These are phyloP conservation scores for Calonectria pteridis DNA, from an alignment of 2,329 filamentous ascomycete genomes.

Conservation along the genomic window DNA sequence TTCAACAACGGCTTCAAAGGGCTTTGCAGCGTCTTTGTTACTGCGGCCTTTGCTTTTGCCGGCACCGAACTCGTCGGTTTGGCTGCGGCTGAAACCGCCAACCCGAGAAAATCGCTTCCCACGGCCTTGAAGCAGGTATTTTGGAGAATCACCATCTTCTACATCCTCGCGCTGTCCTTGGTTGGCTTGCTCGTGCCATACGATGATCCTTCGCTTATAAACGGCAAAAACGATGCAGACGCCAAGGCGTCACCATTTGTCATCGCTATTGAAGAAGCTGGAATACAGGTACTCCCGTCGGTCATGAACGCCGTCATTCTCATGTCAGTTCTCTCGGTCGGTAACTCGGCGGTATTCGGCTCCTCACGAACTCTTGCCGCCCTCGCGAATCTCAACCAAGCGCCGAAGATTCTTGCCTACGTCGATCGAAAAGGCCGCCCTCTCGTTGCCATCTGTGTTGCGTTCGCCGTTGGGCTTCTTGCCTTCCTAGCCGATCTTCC, in stretches of 20 bases:
- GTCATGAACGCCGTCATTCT: slow-evolving; percentile 97
- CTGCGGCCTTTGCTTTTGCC: slow-evolving; percentile 80
- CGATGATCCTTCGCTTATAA: slow-evolving; percentile 72
- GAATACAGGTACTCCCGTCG: slow-evolving; percentile 83
- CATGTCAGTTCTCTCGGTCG: slow-evolving; percentile 89
- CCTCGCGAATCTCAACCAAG: slow-evolving; percentile 88
- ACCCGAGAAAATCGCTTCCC: slow-evolving; percentile 84
- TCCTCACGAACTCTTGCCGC: slow-evolving; percentile 91
- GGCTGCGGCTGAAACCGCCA: slow-evolving; percentile 82
- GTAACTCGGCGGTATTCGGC: slow-evolving; percentile 92
- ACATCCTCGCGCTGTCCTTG: slow-evolving; percentile 83
- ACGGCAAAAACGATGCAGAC: slow-evolving; percentile 67
- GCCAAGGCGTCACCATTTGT: slow-evolving; percentile 90
- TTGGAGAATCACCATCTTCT: slow-evolving; percentile 93
- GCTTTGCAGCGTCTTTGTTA: slow-evolving; percentile 83
- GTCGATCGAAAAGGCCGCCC: slow-evolving; percentile 87
- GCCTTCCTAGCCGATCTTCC: slow-evolving; percentile 79
- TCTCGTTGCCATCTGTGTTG: slow-evolving; percentile 77
- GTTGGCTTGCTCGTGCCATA: slow-evolving; percentile 88
- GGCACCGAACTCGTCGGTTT: slow-evolving; percentile 83
- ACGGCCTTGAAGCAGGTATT: slow-evolving; percentile 94
- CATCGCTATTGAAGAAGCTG: slow-evolving; percentile 88
- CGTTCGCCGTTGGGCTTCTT: slow-evolving; percentile 78
- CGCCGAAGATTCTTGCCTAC: slow-evolving; percentile 81
- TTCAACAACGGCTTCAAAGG: slow-evolving; percentile 88